A percentile compares a stretch with the other conserved stretches of the same genome.
phyloP scores from a whole-genome alignment of 2,329 filamentous ascomycete genomes.

The Xylariaceae sp. region DNA sequence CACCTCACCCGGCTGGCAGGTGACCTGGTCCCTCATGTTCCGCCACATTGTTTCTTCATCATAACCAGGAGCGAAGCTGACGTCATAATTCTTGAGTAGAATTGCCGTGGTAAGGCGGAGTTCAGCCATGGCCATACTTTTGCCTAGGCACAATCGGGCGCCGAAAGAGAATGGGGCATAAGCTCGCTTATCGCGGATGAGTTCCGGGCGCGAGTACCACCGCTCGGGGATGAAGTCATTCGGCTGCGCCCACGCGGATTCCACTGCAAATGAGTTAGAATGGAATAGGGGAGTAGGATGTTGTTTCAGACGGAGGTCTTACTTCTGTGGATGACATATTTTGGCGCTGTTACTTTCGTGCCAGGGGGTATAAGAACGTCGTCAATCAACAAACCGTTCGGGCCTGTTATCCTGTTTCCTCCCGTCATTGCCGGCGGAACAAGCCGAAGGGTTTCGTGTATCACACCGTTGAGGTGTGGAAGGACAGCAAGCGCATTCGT shows the following conservation, averaged over 20 bases:
- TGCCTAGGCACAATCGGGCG: constrained; percentile 29
- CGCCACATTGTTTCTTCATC: constrained; percentile 30
- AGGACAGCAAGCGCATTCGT: constrained; percentile 19
- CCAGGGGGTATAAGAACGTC: constrained; percentile 26
- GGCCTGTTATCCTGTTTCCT: constrained; percentile 24
- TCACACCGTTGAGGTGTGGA: constrained; percentile 30
- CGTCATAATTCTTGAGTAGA: constrained; percentile 25
- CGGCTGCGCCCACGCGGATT: constrained; percentile 26
- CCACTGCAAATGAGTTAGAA: constrained; percentile 24
- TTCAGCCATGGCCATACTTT: constrained; percentile 21
- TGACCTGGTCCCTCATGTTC: constrained; percentile 33
- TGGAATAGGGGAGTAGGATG: no score
- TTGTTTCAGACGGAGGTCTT: constrained; percentile 10
- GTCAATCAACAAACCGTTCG: constrained; percentile 25
- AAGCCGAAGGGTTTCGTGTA: constrained; percentile 27
- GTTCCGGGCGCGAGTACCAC: constrained; percentile 32
- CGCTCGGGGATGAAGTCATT: constrained; percentile 34
- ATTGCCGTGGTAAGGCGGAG: constrained; percentile 26
- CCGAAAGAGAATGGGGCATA: constrained; percentile 31
- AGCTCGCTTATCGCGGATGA: constrained; percentile 29
- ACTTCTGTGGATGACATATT: constrained; percentile 33
- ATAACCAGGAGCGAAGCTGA: constrained; percentile 29
- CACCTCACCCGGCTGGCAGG: constrained; percentile 28
- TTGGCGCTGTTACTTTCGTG: constrained; percentile 29
- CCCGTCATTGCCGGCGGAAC: constrained; percentile 29